These are phyloP conservation scores for Yarrowia bubula DNA, from an alignment of 805 yeast genomes.

Conservation along the genomic window DNA sequence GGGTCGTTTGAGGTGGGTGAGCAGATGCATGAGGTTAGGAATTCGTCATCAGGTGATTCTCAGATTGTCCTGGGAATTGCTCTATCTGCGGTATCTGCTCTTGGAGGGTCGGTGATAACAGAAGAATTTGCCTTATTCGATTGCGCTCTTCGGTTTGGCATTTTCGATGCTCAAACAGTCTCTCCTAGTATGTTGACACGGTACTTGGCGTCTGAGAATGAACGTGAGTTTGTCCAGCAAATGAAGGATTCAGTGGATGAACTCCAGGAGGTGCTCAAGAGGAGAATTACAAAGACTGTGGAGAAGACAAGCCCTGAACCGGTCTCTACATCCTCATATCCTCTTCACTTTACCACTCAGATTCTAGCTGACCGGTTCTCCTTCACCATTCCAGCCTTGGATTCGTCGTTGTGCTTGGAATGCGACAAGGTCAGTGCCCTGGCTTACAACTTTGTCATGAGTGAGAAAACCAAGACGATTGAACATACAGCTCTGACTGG, in stretches of 20 bases:
- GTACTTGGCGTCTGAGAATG: background rate
- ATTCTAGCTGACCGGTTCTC: background rate
- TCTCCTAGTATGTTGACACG: conserved; percentile 8
- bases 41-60: background rate
- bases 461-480: conserved; percentile 19
- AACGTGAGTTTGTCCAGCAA: background rate
- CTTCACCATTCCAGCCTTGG: conserved; percentile 17
- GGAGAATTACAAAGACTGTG: background rate
- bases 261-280: background rate
- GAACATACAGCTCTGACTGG: conserved; percentile 16
- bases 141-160: conserved; percentile 4
- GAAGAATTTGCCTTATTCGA: background rate
- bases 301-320: background rate
- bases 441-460: conserved; percentile 23
- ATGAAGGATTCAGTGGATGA: background rate
- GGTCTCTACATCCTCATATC: background rate
- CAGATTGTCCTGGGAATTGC: conserved; percentile 17
- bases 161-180: conserved; percentile 12
- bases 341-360: conserved; percentile 13
- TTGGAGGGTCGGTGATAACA: conserved; percentile 1
- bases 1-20: conserved; percentile 17
- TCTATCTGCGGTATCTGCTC: background rate
- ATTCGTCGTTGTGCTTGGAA: conserved; percentile 10
- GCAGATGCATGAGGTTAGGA: conserved; percentile 20
- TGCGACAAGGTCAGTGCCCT: conserved; percentile 14